Evolutionary conservation across 129 eudicot species (phyloP).

Genomic region (Pittosporum tobira): DNA sequence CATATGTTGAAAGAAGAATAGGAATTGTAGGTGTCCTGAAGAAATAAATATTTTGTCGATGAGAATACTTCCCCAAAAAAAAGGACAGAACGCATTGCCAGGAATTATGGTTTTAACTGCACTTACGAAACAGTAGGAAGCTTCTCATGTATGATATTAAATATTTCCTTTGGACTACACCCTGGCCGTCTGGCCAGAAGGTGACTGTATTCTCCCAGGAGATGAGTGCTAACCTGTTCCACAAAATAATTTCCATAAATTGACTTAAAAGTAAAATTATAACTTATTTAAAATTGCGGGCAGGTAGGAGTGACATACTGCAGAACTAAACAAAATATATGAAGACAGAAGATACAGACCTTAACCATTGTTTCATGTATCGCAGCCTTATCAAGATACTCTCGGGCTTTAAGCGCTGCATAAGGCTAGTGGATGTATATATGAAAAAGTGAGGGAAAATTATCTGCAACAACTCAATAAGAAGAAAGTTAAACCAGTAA

Average conservation of each 20-base stretch:
- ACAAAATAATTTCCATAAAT: slow-evolving; percentile 11
- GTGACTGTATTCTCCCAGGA: slow-evolving; percentile 98
- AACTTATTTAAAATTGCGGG: too few species aligned
- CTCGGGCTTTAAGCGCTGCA: slow-evolving; percentile 92
- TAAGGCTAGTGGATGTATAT: slow-evolving; percentile 56
- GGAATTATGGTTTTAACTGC: slow-evolving; percentile 7
- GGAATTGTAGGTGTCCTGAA: slow-evolving; percentile 87
- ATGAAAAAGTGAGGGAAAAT: slow-evolving; percentile 2
- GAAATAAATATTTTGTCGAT: slow-evolving; percentile 8
- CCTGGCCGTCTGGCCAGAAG: slow-evolving; percentile 95
- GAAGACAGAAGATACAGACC: slow-evolving; percentile 38
- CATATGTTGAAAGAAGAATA: slow-evolving; percentile 89
- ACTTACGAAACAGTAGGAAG: slow-evolving; percentile 95
- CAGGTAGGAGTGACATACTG: too few species aligned
- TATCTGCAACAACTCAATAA: background rate
- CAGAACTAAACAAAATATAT: background rate
- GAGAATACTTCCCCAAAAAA: background rate
- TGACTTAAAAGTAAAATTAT: too few species aligned
- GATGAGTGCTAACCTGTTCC: slow-evolving; percentile 82
- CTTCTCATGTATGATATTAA: slow-evolving; percentile 78
- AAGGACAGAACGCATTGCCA: slow-evolving; percentile 8
- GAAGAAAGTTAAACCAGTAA: slow-evolving; percentile 2
- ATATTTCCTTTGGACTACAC: slow-evolving; percentile 84
- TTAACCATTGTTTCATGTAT: slow-evolving; percentile 97
- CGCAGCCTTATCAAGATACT: slow-evolving; percentile 90